phyloP scores from a whole-genome alignment of 495 filamentous ascomycete species.

The Penicillium cinerascens region DNA sequence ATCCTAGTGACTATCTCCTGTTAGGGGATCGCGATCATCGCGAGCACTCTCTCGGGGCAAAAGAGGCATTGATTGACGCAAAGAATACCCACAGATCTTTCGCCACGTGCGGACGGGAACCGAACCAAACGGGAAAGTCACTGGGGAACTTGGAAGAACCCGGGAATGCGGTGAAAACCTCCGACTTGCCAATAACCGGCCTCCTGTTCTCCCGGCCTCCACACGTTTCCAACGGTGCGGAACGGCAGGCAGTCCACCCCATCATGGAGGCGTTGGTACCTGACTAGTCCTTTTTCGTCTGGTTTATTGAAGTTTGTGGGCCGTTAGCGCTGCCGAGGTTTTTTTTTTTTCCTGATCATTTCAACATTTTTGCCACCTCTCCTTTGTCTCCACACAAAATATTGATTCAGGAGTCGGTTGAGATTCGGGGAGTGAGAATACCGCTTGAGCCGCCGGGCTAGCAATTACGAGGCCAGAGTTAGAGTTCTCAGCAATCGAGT shows the following conservation, averaged over 20 bases:
- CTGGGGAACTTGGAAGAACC: background rate
- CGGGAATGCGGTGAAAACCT: background rate
- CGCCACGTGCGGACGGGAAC: conserved; percentile 13
- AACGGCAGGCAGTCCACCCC: conserved; percentile 16
- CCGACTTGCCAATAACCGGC: conserved; percentile 3
- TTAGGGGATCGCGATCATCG: background rate
- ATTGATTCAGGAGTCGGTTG: background rate
- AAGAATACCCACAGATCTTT: background rate
- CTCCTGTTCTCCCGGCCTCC: conserved; percentile 9
- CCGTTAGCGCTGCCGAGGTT: conserved; percentile 16
- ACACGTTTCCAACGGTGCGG: conserved; percentile 26
- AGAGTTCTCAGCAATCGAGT: background rate
- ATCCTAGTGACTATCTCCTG: background rate
- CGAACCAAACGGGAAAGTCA: conserved; percentile 11
- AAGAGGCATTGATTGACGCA: background rate
- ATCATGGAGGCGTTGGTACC: conserved; percentile 14
- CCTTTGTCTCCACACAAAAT: background rate
- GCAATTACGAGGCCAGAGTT: background rate
- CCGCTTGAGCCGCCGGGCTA: conserved; percentile 13
- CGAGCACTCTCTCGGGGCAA: background rate
- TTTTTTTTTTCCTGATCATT: conserved; percentile 3
- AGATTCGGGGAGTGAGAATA: conserved; percentile 3
- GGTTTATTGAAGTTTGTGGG: conserved; percentile 28
- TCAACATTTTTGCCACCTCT: conserved; percentile 9
- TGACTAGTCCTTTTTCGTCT: conserved; percentile 6